phyloP scores from a whole-genome alignment of 1,284 basidiomycete genomes.

The Melampsora larici-populina region DNA sequence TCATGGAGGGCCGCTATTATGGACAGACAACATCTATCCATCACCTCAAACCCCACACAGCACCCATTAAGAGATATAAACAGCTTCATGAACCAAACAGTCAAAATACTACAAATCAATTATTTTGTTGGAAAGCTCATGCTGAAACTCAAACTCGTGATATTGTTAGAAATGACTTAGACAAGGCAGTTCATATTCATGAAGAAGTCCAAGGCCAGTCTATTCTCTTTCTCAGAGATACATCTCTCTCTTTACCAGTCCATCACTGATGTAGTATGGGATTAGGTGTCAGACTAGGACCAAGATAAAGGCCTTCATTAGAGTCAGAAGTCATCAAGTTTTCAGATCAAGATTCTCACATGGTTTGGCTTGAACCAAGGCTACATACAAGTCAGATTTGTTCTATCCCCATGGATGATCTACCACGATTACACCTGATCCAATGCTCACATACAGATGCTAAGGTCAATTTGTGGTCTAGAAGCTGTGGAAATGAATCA shows the following conservation, averaged over 20 bases:
- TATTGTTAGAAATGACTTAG: slow-evolving; percentile 69
- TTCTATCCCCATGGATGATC: slow-evolving; percentile 88
- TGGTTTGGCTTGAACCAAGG: slow-evolving; percentile 88
- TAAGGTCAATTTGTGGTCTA: slow-evolving; percentile 75
- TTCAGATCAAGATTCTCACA: slow-evolving; percentile 67
- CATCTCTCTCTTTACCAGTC: no score
- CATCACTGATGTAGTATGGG: no score
- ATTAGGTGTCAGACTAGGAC: slow-evolving; percentile 61
- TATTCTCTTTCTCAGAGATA: neutral
- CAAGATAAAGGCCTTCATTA: slow-evolving; percentile 83
- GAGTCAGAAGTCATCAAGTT: slow-evolving; percentile 82
- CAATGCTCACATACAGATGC: slow-evolving; percentile 72
- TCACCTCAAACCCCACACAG: no score
- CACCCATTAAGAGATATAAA: no score
- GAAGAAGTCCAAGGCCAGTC: slow-evolving; percentile 72
- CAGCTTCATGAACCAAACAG: slow-evolving; percentile 49
- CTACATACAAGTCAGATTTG: slow-evolving; percentile 74
- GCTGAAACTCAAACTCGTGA: slow-evolving; percentile 72
- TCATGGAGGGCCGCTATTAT: no score
- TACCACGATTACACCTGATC: slow-evolving; percentile 77
- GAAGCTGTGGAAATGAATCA: slow-evolving; percentile 75
- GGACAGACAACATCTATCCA: no score
- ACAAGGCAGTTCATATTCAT: slow-evolving; percentile 74
- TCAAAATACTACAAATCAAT: slow-evolving; percentile 64
- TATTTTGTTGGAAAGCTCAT: slow-evolving; percentile 68